Evolutionary conservation across 805 yeast genomes (phyloP).

Genomic region (Spathaspora passalidarum): DNA sequence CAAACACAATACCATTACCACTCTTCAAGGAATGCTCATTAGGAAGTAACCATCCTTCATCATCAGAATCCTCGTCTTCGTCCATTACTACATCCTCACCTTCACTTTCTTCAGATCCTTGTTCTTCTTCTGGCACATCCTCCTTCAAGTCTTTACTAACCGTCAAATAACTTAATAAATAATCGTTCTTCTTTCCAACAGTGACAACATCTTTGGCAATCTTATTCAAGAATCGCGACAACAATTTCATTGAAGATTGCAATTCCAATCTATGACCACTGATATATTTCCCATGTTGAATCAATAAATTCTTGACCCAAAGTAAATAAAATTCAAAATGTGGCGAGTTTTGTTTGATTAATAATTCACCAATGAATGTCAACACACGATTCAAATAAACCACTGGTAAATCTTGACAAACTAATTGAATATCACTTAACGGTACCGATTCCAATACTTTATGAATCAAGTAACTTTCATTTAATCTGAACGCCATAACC

Average conservation of each 20-base stretch:
- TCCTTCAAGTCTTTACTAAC: slow-evolving; percentile 18
- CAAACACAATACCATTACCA: slow-evolving; percentile 12
- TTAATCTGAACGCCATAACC: slow-evolving; percentile 90
- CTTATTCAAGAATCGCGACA: slow-evolving; percentile 73
- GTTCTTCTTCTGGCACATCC: slow-evolving; percentile 18
- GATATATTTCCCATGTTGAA: slow-evolving; percentile 76
- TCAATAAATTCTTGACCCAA: slow-evolving; percentile 73
- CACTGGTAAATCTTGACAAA: slow-evolving; percentile 67
- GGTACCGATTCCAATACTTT: slow-evolving; percentile 74
- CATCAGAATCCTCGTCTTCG: slow-evolving; percentile 20
- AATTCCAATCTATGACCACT: slow-evolving; percentile 59
- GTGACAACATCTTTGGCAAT: slow-evolving; percentile 70
- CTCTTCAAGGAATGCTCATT: slow-evolving; percentile 13
- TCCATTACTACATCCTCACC: slow-evolving; percentile 15
- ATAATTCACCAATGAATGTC: slow-evolving; percentile 63
- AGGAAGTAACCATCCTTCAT: slow-evolving; percentile 31
- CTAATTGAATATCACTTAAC: slow-evolving; percentile 61
- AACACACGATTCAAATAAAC: slow-evolving; percentile 71
- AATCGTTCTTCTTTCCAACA: slow-evolving; percentile 51
- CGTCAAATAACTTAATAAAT: slow-evolving; percentile 51
- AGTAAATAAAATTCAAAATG: slow-evolving; percentile 81
- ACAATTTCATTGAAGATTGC: slow-evolving; percentile 59
- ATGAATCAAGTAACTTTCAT: slow-evolving; percentile 72
- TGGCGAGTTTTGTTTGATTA: slow-evolving; percentile 55
- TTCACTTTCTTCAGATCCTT: slow-evolving; percentile 25